Conservation (phyloP, 306 rosid species). For the Datisca glomerata region DNA sequence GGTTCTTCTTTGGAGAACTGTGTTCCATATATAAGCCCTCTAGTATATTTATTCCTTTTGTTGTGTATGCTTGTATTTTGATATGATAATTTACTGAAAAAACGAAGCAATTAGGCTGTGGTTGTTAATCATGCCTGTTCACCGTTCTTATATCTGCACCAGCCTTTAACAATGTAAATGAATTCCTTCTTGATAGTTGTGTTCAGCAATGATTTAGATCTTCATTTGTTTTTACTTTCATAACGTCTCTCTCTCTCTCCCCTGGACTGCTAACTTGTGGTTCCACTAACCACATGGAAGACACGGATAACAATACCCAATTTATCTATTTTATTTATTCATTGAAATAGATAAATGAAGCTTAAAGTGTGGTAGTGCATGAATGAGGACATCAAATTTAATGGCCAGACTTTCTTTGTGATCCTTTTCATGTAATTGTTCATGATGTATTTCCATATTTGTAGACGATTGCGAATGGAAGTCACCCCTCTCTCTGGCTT, state of each 20-base stretch:
- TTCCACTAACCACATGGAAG: slow-evolving; percentile 24
- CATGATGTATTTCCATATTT: too few relatives aligned
- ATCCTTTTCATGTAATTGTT: too few relatives aligned
- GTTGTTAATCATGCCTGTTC: slow-evolving; percentile 9
- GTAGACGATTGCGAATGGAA: too few relatives aligned
- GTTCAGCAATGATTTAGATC: not conserved
- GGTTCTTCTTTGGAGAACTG: slow-evolving; percentile 47
- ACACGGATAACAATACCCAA: slow-evolving; percentile 12
- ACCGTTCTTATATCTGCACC: too few relatives aligned
- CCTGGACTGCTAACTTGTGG: not conserved
- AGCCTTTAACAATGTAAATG: too few relatives aligned
- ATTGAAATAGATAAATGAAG: slow-evolving; percentile 7
- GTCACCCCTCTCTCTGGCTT: too few relatives aligned
- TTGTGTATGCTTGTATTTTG: slow-evolving; percentile 8
- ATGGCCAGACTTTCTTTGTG: too few relatives aligned
- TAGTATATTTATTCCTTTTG: slow-evolving; percentile 28
- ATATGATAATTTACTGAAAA: slow-evolving; percentile 9
- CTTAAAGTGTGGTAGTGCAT: not conserved
- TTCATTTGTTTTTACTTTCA: too few relatives aligned
- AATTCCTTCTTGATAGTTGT: too few relatives aligned
- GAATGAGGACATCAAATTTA: slow-evolving; percentile 5
- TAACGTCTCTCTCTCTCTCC: too few relatives aligned
- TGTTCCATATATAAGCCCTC: slow-evolving; percentile 30
- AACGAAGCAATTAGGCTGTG: slow-evolving; percentile 16
- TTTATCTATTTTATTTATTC: slow-evolving; percentile 3